Evolutionary conservation across 192 early-diverging fungal species (phyloP).

Genomic region (Gaertneriomyces semiglobifer): DNA sequence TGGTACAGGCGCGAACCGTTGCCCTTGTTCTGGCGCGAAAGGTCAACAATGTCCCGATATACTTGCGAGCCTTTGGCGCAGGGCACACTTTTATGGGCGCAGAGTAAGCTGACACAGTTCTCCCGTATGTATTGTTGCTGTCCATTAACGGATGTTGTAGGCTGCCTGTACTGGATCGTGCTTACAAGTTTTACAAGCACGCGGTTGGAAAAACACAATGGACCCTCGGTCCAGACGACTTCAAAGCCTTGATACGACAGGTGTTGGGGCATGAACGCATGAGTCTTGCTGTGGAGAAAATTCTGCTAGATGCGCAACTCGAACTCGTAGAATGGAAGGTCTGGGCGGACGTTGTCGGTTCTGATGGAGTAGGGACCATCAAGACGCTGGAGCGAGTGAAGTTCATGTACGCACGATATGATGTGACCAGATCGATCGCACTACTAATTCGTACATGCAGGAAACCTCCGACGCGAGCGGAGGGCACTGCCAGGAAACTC

Average conservation of each 20-base stretch:
- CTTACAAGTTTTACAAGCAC: conserved; percentile 1
- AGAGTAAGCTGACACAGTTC: neutral
- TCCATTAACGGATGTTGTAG: neutral
- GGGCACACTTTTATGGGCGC: conserved; percentile 3
- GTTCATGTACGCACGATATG: neutral
- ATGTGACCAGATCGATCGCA: too few species aligned
- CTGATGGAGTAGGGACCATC: neutral
- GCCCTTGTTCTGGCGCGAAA: conserved; percentile 1
- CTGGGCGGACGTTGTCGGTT: neutral
- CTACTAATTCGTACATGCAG: too few species aligned
- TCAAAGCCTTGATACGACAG: neutral
- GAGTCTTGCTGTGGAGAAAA: neutral
- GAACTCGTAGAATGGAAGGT: conserved; percentile 1
- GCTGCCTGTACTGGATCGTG: neutral
- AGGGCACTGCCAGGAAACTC: conserved; percentile 1
- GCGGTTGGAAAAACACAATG: neutral
- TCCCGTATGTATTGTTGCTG: neutral
- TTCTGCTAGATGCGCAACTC: neutral
- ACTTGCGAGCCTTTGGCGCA: conserved; percentile 2
- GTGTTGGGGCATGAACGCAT: neutral
- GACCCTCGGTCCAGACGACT: neutral
- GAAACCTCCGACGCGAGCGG: neutral
- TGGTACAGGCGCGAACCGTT: neutral
- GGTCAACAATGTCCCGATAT: conserved; percentile 2
- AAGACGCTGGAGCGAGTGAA: neutral